Evolutionary conservation across 345 rosid genomes (phyloP), one percentile per base, ranked within the genome.

Genomic region (Citrus medica): DNA sequence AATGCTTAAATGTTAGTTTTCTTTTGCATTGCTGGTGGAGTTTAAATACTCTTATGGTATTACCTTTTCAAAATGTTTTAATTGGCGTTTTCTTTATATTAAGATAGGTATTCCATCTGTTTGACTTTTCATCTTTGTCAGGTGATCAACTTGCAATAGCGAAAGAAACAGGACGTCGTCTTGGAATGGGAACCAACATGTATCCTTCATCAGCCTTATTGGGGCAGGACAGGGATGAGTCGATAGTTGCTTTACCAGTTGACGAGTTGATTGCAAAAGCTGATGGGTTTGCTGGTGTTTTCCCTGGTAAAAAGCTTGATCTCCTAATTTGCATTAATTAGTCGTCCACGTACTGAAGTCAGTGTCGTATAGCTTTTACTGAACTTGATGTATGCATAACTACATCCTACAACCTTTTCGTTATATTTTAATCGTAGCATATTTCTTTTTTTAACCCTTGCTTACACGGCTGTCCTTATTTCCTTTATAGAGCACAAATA

Each of bases 121-220:
- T 79, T 73, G 19, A n/a, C 25, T 51, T 32, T 69, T 14, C 9
- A 16, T 35, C 32, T 56, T 22, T 33, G 51, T 46, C 25, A 89
- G 93, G 93, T 75, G 92, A 90, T 83, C 92, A 90, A 79, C 83
- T 90, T 71, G 93, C 92, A n/a, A 90, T 90, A 69, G 92, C n/a
- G n/a, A 90, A 90, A 76, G 92, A 90, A 87, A 90, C 90, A 3
- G 93, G 92, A 69, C 93, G 90, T 1, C 91, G 93, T 16, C 82
- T 90, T 24, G 93, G 90, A 69, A 90, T 88, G 91, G 93, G 93
- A 76, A 87, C 93, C 64, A 88, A 89, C 80, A 90, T 90, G 91
- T 90, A 86, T 79, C 92, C 91, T 64, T 87, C 93, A 53, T 88
- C 93, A 61, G 76, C 92, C 71, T 77, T 90, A 63, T 82, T 90